A percentile compares a stretch with the other conserved stretches of the same genome.
These are phyloP conservation scores for Aspergillus candidus DNA, from an alignment of 2,329 filamentous ascomycete genomes.

Conservation along the genomic window DNA sequence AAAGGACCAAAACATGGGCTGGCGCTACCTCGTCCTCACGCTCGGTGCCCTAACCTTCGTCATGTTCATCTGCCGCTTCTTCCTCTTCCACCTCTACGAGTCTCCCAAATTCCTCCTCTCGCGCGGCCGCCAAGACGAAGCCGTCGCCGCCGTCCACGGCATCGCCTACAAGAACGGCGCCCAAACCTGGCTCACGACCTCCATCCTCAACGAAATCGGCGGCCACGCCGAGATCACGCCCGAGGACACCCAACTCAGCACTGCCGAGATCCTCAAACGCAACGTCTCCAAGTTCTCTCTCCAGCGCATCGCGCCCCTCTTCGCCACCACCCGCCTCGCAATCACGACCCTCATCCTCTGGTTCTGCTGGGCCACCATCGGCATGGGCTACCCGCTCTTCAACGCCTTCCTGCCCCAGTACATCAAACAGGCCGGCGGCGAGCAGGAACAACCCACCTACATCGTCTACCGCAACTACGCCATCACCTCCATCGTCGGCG, in stretches of 20 bases:
- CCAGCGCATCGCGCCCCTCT: slow-evolving; percentile 61
- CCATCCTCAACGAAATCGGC: slow-evolving; percentile 54
- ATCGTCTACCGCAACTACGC: slow-evolving; percentile 70
- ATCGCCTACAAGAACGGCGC: slow-evolving; percentile 64
- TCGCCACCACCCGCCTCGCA: slow-evolving; percentile 43
- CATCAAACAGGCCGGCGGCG: slow-evolving; percentile 53
- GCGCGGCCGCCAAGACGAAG: slow-evolving; percentile 68
- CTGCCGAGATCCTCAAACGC: slow-evolving; percentile 48
- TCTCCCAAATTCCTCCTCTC: slow-evolving; percentile 79
- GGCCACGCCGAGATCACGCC: slow-evolving; percentile 41
- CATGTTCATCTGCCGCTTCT: slow-evolving; percentile 75
- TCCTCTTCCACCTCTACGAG: slow-evolving; percentile 75
- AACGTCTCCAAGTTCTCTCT: slow-evolving; percentile 62
- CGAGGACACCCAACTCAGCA: slow-evolving; percentile 35
- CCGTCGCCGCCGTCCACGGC: slow-evolving; percentile 71
- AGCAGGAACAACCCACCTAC: slow-evolving; percentile 31
- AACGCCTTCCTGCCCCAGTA: slow-evolving; percentile 89
- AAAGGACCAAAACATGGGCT: slow-evolving; percentile 59
- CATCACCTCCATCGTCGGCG: slow-evolving; percentile 69
- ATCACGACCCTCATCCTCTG: slow-evolving; percentile 53
- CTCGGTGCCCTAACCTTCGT: slow-evolving; percentile 66
- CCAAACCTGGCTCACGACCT: slow-evolving; percentile 70
- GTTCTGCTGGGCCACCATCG: slow-evolving; percentile 77
- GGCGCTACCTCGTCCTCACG: slow-evolving; percentile 66
- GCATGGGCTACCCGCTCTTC: slow-evolving; percentile 82